phyloP scores from a whole-genome alignment of 192 early-diverging fungal genomes.

The Coemansia sp. region DNA sequence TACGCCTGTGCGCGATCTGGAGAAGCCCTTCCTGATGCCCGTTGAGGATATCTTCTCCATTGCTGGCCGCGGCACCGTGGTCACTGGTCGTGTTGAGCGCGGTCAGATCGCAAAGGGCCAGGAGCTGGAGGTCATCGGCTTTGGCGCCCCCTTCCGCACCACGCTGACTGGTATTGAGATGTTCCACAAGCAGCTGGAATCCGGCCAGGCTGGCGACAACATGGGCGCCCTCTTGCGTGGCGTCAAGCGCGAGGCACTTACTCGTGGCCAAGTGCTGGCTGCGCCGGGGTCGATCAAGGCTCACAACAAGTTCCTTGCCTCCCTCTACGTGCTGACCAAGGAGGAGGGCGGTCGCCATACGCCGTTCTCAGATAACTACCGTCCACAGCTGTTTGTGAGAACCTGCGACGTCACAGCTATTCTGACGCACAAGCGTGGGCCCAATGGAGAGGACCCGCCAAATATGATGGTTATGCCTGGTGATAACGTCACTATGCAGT shows the following conservation, averaged over 20 bases:
- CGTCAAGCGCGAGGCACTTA: slow-evolving; percentile 94
- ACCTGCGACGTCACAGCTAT: slow-evolving; percentile 94
- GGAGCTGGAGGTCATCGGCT: slow-evolving; percentile 97
- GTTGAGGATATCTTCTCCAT: slow-evolving; percentile 99
- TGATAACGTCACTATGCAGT: slow-evolving; percentile 87
- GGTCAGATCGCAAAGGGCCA: slow-evolving; percentile 89
- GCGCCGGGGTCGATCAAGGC: slow-evolving; percentile 91
- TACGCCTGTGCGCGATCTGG: slow-evolving; percentile 86
- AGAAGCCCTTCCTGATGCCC: slow-evolving; percentile 99
- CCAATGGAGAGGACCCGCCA: slow-evolving; percentile 73
- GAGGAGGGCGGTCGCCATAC: slow-evolving; percentile 99
- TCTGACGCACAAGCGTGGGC: slow-evolving; percentile 69
- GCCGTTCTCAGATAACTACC: slow-evolving; percentile 95
- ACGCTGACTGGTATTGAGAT: slow-evolving; percentile 97
- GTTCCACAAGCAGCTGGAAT: slow-evolving; percentile 99
- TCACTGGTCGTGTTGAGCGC: slow-evolving; percentile 93
- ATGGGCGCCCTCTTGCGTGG: slow-evolving; percentile 96
- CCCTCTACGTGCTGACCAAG: slow-evolving; percentile 93
- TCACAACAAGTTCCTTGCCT: slow-evolving; percentile 91
- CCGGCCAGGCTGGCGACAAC: slow-evolving; percentile 97
- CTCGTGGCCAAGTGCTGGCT: slow-evolving; percentile 91
- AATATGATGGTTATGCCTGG: slow-evolving; percentile 99
- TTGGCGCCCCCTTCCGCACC: slow-evolving; percentile 84
- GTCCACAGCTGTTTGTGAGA: slow-evolving; percentile 92
- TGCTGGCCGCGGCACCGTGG: slow-evolving; percentile 95